Conservation (phyloP, 2,329 filamentous ascomycete species). For the Aureobasidium sp. region DNA sequence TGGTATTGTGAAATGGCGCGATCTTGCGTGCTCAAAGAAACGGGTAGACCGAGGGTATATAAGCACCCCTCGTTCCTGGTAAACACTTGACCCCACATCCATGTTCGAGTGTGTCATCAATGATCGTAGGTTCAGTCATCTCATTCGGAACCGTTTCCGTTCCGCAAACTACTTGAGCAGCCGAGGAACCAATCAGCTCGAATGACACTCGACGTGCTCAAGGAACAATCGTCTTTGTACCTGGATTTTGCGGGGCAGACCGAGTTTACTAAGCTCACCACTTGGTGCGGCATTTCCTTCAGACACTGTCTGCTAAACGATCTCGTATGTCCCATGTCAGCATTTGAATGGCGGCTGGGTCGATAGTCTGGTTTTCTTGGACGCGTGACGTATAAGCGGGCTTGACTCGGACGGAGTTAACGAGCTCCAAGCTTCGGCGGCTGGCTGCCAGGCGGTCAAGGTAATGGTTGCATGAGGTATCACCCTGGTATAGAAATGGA, state of each 20-base stretch:
- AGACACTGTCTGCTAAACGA: not conserved
- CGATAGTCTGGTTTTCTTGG: not conserved
- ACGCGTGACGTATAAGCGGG: not conserved
- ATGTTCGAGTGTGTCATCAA: not conserved
- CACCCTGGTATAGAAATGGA: too few species aligned
- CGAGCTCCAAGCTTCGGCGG: not conserved
- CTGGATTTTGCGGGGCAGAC: not conserved
- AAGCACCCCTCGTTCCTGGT: constrained; percentile 3
- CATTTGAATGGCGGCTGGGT: not conserved
- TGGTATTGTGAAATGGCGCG: not conserved
- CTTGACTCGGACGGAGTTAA: not conserved
- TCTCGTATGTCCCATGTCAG: not conserved
- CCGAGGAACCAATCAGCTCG: not conserved
- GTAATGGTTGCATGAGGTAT: too few species aligned
- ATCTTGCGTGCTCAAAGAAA: constrained; percentile 2
- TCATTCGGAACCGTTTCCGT: not conserved
- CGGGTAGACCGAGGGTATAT: not conserved
- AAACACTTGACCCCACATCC: constrained; percentile 9
- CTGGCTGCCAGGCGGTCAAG: too few species aligned
- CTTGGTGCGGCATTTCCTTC: not conserved
- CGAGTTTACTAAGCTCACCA: not conserved
- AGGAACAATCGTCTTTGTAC: not conserved
- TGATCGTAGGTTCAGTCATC: not conserved
- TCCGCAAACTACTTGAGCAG: not conserved
- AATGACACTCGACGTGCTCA: not conserved